A percentile compares a stretch with the other conserved stretches of the same genome.
Evolutionary conservation across 2,329 filamentous ascomycete species (phyloP).

Genomic region (Mycosphaerelloides madeirae): DNA sequence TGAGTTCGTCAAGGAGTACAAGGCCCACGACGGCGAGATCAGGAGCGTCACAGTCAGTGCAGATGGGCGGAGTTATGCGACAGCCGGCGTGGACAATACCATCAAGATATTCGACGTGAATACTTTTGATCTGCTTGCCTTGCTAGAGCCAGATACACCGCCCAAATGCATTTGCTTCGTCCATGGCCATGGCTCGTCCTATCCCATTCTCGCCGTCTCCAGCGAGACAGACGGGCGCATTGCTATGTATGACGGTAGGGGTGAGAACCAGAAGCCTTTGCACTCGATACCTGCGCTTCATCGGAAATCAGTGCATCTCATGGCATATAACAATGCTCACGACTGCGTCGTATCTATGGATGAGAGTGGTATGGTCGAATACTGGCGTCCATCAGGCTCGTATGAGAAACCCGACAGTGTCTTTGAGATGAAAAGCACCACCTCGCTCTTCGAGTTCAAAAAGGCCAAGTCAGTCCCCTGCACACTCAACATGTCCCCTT

Average conservation of each 20-base stretch:
- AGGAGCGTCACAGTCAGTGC: conserved; percentile 76
- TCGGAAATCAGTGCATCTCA: conserved; percentile 71
- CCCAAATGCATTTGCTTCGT: conserved; percentile 89
- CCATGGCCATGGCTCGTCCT: conserved; percentile 77
- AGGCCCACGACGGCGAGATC: conserved; percentile 82
- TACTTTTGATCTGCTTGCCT: conserved; percentile 65
- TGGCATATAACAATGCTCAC: conserved; percentile 83
- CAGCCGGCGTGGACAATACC: conserved; percentile 71
- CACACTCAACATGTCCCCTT: conserved; percentile 78
- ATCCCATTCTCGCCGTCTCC: conserved; percentile 80
- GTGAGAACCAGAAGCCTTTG: conserved; percentile 69
- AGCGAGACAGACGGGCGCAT: conserved; percentile 69
- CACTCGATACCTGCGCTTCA: conserved; percentile 79
- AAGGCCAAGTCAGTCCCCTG: conserved; percentile 81
- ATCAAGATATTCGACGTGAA: conserved; percentile 75
- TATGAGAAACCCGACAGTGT: conserved; percentile 91
- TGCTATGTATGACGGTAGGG: conserved; percentile 81
- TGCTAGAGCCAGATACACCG: conserved; percentile 70
- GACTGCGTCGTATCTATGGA: conserved; percentile 91
- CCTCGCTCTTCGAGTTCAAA: conserved; percentile 94
- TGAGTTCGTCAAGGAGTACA: conserved; percentile 98
- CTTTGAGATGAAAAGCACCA: conserved; percentile 89
- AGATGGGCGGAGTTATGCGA: conserved; percentile 91
- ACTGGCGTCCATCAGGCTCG: conserved; percentile 76
- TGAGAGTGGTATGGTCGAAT: conserved; percentile 89